Evolutionary conservation across 768 basidiomycete genomes (phyloP).

Genomic region (Kwoniella dejecticola): DNA sequence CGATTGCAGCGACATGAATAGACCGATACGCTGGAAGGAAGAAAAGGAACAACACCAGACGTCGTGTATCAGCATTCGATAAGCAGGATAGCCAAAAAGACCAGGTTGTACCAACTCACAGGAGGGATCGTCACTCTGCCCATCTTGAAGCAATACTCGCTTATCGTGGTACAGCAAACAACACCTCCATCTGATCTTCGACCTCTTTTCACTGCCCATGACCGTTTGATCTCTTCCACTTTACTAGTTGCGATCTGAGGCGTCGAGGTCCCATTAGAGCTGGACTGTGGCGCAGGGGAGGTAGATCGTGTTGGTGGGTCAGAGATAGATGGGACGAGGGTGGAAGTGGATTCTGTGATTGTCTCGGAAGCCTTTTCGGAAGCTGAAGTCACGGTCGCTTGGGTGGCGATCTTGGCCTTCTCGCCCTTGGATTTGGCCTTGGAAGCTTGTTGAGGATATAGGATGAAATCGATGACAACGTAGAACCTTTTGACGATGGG

Average conservation of each 20-base stretch:
- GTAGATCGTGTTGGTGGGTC: slow-evolving; percentile 17
- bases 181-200: slow-evolving; percentile 43
- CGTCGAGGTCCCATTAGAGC: slow-evolving; percentile 18
- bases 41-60: neutral
- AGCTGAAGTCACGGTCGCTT: neutral
- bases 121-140: slow-evolving; percentile 50
- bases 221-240: slow-evolving; percentile 29
- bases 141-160: slow-evolving; percentile 48
- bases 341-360: slow-evolving; percentile 1
- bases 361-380: slow-evolving; percentile 2
- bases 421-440: slow-evolving; percentile 10
- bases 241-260: slow-evolving; percentile 12
- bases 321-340: slow-evolving; percentile 19
- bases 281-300: slow-evolving; percentile 16
- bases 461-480: slow-evolving; percentile 52
- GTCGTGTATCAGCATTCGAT: no score
- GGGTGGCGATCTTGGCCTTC: neutral
- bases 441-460: slow-evolving; percentile 46
- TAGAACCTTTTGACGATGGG: slow-evolving; percentile 54
- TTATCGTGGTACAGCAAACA: slow-evolving; percentile 42
- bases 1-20: slow-evolving; percentile 35
- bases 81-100: no score
- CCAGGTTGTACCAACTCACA: slow-evolving; percentile 34
- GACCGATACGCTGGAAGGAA: slow-evolving; percentile 32
- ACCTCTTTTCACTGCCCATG: slow-evolving; percentile 20